Evolutionary conservation across 495 filamentous ascomycete genomes (phyloP), one percentile per base, ranked within the genome.

Genomic region (Elasticomyces elasticus): DNA sequence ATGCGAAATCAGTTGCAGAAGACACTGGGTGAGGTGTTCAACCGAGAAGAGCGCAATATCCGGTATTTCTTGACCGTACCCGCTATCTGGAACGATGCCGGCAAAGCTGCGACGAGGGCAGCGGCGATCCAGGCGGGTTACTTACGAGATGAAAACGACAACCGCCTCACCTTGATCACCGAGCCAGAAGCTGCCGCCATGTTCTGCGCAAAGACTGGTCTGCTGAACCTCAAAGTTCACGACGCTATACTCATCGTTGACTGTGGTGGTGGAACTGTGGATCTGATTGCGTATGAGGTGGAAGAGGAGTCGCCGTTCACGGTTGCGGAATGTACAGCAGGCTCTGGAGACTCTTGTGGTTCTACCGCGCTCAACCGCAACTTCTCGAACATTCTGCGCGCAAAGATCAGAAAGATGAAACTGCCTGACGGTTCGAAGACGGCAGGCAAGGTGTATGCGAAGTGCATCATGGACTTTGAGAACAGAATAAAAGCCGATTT

Each of bases 391-490:
- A 86, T 86, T 52, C 69, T 86, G 28, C 74, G 83, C 30, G 82
- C 82, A 22, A 86, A 86, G 72, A 86, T 86, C 58, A 74, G 83
- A 38, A 86, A 85, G 70, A 86, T 86, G 83, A 85, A 85, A 69
- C 72, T 86, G 10, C 81, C 83, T 10, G 83, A 86, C 59, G 83
- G 83, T 40, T 85, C 82, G 55, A 82, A 79, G 71, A 86, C 83
- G 1, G 83, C 83, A 27, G 82, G 82, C 20, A 79, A 82, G 65
- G 83, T 86, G 20, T 86, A 85, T 60, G 82, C 83, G 52, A 86
- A 86, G 68, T 86, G 83, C 66, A 86, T 86, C 67, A 85, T 85
- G 82, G 83, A 86, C 66, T 86, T 86, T 46, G 82, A 86, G 71
- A 85, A 85, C 73, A 70, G 83, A 62, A 85, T 86, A 73, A 86